Percentiles rank a stretch among this genome's conserved stretches.
Evolutionary conservation across 2,329 filamentous ascomycete species (phyloP).

Genomic region (Pyrenophora teres): DNA sequence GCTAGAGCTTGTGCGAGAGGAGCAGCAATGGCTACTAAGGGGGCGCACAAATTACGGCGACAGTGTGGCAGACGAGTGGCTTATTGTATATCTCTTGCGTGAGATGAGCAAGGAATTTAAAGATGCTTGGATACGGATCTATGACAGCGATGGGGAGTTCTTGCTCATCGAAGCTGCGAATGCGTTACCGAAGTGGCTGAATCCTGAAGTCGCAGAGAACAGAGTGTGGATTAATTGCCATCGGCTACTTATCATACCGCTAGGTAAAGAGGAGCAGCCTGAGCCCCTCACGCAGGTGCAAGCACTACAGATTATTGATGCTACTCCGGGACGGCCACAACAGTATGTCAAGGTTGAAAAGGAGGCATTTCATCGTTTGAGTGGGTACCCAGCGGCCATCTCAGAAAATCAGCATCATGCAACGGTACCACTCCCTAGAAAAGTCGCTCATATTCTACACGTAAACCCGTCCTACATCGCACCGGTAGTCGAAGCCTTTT

Average conservation of each 20-base stretch:
- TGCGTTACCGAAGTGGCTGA: conserved; percentile 85
- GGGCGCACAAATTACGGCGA: conserved; percentile 89
- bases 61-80: conserved; percentile 96
- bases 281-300: conserved; percentile 63
- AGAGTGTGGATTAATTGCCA: conserved; percentile 86
- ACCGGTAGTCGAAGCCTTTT: conserved; percentile 87
- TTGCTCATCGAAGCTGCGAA: conserved; percentile 92
- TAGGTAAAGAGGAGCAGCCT: conserved; percentile 42
- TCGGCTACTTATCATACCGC: conserved; percentile 73
- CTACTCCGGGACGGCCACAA: conserved; percentile 63
- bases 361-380: conserved; percentile 87
- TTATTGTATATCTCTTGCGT: conserved; percentile 86
- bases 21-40: conserved; percentile 66
- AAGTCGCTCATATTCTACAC: conserved; percentile 79
- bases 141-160: conserved; percentile 92
- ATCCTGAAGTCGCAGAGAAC: conserved; percentile 84
- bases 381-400: conserved; percentile 81
- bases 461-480: conserved; percentile 75
- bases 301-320: conserved; percentile 65
- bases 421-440: conserved; percentile 75
- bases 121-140: conserved; percentile 79
- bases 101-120: conserved; percentile 76
- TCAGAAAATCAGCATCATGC: conserved; percentile 75
- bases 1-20: conserved; percentile 65
- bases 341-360: conserved; percentile 77